Evolutionary conservation across 257 asterid species (phyloP), one percentile per base, ranked within the genome.

Genomic region (Rhazya stricta): DNA sequence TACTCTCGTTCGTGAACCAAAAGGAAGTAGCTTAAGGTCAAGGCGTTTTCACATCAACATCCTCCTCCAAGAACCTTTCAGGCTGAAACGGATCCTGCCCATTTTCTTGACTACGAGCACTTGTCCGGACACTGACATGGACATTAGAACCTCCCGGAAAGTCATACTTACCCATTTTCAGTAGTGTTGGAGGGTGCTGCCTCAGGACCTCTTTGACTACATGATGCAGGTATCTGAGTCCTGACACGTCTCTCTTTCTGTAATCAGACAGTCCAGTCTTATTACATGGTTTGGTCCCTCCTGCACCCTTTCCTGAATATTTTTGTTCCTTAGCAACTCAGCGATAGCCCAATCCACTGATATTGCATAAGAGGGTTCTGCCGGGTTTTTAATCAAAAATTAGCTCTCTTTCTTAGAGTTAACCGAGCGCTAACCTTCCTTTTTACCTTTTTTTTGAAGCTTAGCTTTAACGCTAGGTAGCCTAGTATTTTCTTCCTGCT

Each of bases 311-410:
- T 81, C 84, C 74, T 87, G 96, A 76, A 85, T 87, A 58, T 91
- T 82, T 15, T 88, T 90, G 68, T 91, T 90, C 87, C 82, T 91
- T 82, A 88, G 84, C 82, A 91, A n/a, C 77, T 90, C 97, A 4
- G 94, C 90, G 96, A 91, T 90, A 41, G 97, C 96, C 96, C 96
- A 91, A 68, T 91, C 97, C 0, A 88, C 96, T 2, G 96, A 84
- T 58, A 89, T 89, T 30, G 93, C 89, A 45, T 88, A n/a, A n/a
- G n/a, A n/a, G n/a, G n/a, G n/a, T n/a, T n/a, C n/a, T n/a, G n/a
- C n/a, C n/a, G n/a, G n/a, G n/a, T n/a, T n/a, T n/a, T n/a, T n/a
- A n/a, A n/a, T n/a, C n/a, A n/a, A n/a, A n/a, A n/a, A n/a, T n/a
- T n/a, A n/a, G n/a, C n/a, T n/a, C n/a, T n/a, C n/a, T n/a, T n/a